Evolutionary conservation across 148 eudicot species (phyloP).

Genomic region (Drosera capensis): DNA sequence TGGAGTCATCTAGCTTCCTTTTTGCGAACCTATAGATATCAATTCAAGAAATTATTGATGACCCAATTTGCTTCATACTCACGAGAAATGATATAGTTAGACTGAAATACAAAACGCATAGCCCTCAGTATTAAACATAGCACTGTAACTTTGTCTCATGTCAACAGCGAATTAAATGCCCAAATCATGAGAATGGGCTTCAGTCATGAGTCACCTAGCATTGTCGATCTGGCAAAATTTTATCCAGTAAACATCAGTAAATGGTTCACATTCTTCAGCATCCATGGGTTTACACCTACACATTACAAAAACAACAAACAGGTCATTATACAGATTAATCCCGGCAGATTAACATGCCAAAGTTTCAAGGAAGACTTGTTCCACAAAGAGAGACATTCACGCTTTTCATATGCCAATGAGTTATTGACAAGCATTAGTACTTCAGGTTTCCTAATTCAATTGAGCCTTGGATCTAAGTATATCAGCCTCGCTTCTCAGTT

Average conservation of each 20-base stretch:
- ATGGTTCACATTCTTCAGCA: slow-evolving; percentile 77
- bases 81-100: not conserved
- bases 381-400: too few relatives aligned
- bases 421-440: too few relatives aligned
- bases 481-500: too few relatives aligned
- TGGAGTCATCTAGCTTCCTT: slow-evolving; percentile 72
- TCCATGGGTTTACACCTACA: slow-evolving; percentile 89
- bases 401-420: too few relatives aligned
- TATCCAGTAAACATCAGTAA: slow-evolving; percentile 87
- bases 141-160: too few relatives aligned
- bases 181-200: not conserved
- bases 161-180: too few relatives aligned
- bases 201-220: slow-evolving; percentile 68
- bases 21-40: slow-evolving; percentile 58
- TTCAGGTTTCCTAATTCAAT: too few relatives aligned
- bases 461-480: too few relatives aligned
- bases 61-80: not conserved
- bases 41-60: slow-evolving; percentile 1
- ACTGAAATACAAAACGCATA: too few relatives aligned
- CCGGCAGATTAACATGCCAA: not conserved
- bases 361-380: not conserved
- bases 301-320: not conserved
- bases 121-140: too few relatives aligned
- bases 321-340: not conserved
- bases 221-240: slow-evolving; percentile 51